Evolutionary conservation across 768 basidiomycete species (phyloP).

Genomic region (Agrocybe praecox): DNA sequence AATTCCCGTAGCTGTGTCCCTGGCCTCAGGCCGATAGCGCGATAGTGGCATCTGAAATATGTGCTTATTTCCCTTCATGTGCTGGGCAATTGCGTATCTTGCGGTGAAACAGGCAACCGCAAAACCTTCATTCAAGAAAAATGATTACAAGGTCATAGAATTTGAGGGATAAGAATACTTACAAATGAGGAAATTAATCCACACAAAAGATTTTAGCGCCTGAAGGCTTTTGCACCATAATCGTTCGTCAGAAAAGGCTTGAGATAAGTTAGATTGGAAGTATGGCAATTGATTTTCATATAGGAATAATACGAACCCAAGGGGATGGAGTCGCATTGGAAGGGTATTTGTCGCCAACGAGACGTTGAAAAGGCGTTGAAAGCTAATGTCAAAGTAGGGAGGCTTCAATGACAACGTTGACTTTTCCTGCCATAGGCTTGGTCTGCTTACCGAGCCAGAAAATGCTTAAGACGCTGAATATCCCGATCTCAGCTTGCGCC

Average conservation of each 20-base stretch:
- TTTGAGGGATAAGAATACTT: constrained; percentile 20
- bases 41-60: constrained; percentile 54
- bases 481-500: constrained; percentile 48
- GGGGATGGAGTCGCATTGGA: constrained; percentile 51
- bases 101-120: constrained; percentile 40
- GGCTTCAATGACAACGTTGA: not conserved
- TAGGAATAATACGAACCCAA: constrained; percentile 33
- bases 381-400: constrained; percentile 26
- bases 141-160: not conserved
- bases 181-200: constrained; percentile 60
- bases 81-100: constrained; percentile 46
- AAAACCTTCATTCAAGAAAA: constrained; percentile 35
- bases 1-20: constrained; percentile 6
- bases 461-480: constrained; percentile 46
- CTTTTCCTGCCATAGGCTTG: not conserved
- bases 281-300: not conserved
- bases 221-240: constrained; percentile 58
- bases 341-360: constrained; percentile 52
- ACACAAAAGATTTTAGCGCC: constrained; percentile 58
- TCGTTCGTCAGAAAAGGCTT: constrained; percentile 45
- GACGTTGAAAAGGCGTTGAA: constrained; percentile 65
- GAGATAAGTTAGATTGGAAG: too few species aligned
- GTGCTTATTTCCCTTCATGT: constrained; percentile 48
- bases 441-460: constrained; percentile 54
- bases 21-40: constrained; percentile 41